Base-by-base conservation (phyloP, 352 stramenopile species). In the Phytophthora cryptogea region DNA sequence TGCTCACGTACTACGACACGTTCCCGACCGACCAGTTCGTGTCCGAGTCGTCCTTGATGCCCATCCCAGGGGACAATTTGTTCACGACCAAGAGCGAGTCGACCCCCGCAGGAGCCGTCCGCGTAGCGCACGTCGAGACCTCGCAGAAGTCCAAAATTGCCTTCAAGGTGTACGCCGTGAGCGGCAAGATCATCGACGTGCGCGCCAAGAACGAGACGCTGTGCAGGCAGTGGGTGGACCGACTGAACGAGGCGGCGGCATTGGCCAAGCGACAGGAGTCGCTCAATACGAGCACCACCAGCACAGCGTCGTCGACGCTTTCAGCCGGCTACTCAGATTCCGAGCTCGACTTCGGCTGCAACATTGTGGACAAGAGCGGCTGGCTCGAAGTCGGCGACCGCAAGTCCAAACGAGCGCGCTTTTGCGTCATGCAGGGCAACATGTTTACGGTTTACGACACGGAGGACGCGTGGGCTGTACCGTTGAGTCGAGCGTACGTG, bases 391-490 rank as follows among this genome's bases (percentile, higher is more conserved):
- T 90, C 0, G 81, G 79, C 23, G 82, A 92, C 51, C 83, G 87
- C 61, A 92, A 92, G 56, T 84, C 76, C 33, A 90, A 89, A 57
- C 72, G 82, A 27, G 59, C 73, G 46, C 77, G 80, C 20, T 93
- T 86, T 56, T 93, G 83, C 63, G 84, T 91, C 27, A 62, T 93
- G 35, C 84, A 93, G 64, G 85, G 77, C 54, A 83, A 54, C 41
- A 90, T 94, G 84, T 90, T 94, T 40, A 90, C 84, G 1, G 76
- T 92, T 23, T 91, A 94, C 66, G 84, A 91, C 43, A 89, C 78
- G 41, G 83, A 92, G 55, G 80, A 94, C 46, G 75, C 84, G 5
- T 94, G 84, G 84, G 81, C 82, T 2, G 84, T 94, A 5, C 84
- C 84, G 8, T 74, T 89, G 8, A 90, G 76, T 30, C 82, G 84